Base-by-base conservation (phyloP, 306 rosid genomes). In the Crataegus laevigata region DNA sequence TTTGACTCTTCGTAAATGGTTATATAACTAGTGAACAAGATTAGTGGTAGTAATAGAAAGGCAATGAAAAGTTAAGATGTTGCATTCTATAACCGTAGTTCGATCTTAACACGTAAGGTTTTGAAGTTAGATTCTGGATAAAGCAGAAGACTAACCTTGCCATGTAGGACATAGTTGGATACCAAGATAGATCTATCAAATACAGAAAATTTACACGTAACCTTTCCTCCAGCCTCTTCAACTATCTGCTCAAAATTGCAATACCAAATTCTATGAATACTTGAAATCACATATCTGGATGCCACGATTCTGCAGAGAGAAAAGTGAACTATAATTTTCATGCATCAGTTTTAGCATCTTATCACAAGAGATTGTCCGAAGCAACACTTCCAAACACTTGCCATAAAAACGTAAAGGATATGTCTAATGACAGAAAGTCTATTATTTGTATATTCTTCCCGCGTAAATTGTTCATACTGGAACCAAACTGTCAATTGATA, bases 121-220 rank as follows among this genome's bases (percentile, higher is more conserved):
- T 29, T 17, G 1, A 5, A 50, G 3, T 12, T 17, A 42, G 26
- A 18, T 17, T 38, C 14, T 60, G 6, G 55, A 42, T 42, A 67
- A 32, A 60, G n/a, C 11, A 66, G 24, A 38, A 61, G 38, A 59
- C 87, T 68, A 81, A 91, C 98, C 96, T 88, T 89, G 81, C 74
- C 75, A 84, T 94, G 98, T 69, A 91, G 57, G 28, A 61, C 77
- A 66, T 94, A 89, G 65, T 91, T 91, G 40, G 97, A 91, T 64
- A 94, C 97, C 88, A 94, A 85, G 66, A 91, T 90, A 30, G 98
- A 94, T 82, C 98, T 88, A 83, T 94, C 97, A 88, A 94, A 94
- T 30, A 94, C 96, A 64, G 87, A 86, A 84, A 94, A 94, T 52
- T 87, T 89, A 77, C 94, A 72, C 62, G 96, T 86, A 65, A 91